Percentiles rank a stretch among this genome's conserved stretches.
phyloP scores from a whole-genome alignment of 2,329 filamentous ascomycete species.

The Aspergillus latus region DNA sequence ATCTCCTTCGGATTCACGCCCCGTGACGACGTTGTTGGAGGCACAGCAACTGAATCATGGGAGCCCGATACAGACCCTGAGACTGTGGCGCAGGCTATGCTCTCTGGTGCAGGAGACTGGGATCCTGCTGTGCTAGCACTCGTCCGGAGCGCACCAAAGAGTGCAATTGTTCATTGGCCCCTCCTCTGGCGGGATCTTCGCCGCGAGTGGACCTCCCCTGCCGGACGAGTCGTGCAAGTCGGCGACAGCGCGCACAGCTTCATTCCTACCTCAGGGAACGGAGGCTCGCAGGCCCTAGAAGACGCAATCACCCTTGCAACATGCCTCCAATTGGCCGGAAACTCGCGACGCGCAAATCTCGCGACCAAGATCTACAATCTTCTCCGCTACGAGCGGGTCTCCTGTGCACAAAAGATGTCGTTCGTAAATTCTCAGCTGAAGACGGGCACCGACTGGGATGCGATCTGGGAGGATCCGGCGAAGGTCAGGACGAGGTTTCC shows the following conservation, averaged over 20 bases:
- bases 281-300: conserved; percentile 11
- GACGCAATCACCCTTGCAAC: conserved; percentile 24
- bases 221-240: conserved; percentile 14
- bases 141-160: conserved; percentile 21
- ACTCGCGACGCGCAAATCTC: conserved; percentile 36
- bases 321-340: conserved; percentile 45
- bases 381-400: conserved; percentile 46
- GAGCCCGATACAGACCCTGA: conserved; percentile 13
- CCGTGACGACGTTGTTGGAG: conserved; percentile 8
- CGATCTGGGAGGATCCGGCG: conserved; percentile 8
- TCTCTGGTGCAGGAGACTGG: conserved; percentile 12
- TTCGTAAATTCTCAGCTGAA: conserved; percentile 41
- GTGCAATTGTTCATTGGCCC: conserved; percentile 49
- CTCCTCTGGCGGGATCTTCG: conserved; percentile 50
- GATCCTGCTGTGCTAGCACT: conserved; percentile 16
- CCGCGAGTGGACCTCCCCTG: conserved; percentile 39
- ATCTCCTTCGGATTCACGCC: conserved; percentile 8
- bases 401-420: conserved; percentile 51
- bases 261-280: conserved; percentile 12
- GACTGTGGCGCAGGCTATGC: conserved; percentile 15
- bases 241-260: conserved; percentile 17
- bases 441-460: conserved; percentile 13
- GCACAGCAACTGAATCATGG: conserved; percentile 13
- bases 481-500: conserved; percentile 6
- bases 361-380: conserved; percentile 20